Base-by-base conservation (phyloP, 352 stramenopile genomes). In the Globisporangium spinosum region DNA sequence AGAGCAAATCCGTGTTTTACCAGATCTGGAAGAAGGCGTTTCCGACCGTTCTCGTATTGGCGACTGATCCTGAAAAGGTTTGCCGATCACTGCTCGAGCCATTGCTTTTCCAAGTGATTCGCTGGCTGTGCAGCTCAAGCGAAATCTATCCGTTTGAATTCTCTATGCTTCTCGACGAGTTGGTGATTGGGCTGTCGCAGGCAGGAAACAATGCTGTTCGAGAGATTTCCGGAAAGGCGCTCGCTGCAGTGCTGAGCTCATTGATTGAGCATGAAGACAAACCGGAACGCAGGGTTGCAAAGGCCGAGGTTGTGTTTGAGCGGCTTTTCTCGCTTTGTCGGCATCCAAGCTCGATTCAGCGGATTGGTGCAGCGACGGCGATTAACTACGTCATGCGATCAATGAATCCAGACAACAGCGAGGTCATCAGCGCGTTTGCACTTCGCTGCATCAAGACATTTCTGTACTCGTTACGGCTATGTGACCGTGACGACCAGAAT, bases 311-410 rank as follows among this genome's bases (percentile, higher is more conserved):
- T 7, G 77, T 95, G 17, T 91, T 95, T 40, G 74, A 91, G 40
- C 76, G 84, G 35, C 34, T 95, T 3, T 94, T 94, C 66, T 86
- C 83, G 23, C 63, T 95, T 8, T 93, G 83, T 56, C 77, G 75
- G 0, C 87, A 95, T 58, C 83, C 87, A 23, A 76, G 74, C 17
- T 73, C 77, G 59, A 58, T 86, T 2, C 78, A 92, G 47, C 73
- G 87, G n/a, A 87, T 82, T 49, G 85, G 87, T 15, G 80, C 79
- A 29, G 85, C 83, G 20, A 79, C 79, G 20, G 79, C 82, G 1
- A 89, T 94, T 23, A 87, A 79, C 59, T 82, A 86, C 35, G 89
- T 94, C 56, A 74, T 94, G 68, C 79, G 79, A 27, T 79, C 83
- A 0, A 25, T 94, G 47, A 78, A 78, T 47, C 74, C 90, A 73